Evolutionary conservation across 139 green algal genomes (phyloP).

Genomic region (Nannochloris sp.): DNA sequence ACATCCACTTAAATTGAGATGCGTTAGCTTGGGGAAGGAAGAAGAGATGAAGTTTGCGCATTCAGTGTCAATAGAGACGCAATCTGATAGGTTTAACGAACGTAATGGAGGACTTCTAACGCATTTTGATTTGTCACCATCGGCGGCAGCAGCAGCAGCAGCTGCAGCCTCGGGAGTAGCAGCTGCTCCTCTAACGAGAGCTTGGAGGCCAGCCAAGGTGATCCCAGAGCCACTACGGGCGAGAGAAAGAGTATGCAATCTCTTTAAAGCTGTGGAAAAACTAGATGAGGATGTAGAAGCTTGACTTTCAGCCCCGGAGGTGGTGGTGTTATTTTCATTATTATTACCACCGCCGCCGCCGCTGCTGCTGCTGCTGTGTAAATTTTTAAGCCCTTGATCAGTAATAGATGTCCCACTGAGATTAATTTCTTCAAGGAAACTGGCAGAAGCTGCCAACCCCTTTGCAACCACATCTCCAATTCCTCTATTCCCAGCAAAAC

Average conservation of each 20-base stretch:
- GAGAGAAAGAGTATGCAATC: neutral
- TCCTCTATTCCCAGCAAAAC: neutral
- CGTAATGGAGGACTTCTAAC: neutral
- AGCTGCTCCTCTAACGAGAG: neutral
- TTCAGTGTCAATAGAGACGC: neutral
- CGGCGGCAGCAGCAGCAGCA: too few species aligned
- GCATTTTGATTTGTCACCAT: too few species aligned
- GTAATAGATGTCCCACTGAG: neutral
- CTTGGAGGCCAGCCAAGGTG: neutral
- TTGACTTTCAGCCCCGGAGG: too few species aligned
- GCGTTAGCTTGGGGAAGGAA: neutral
- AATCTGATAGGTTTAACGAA: slow-evolving; percentile 4
- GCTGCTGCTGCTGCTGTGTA: too few species aligned
- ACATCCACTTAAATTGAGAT: neutral
- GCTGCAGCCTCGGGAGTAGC: too few species aligned
- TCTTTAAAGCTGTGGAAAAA: neutral
- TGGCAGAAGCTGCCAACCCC: neutral
- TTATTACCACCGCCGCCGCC: too few species aligned
- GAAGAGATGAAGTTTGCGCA: neutral
- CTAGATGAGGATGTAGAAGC: too few species aligned
- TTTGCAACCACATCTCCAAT: neutral
- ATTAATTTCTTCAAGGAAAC: neutral
- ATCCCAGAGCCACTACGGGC: neutral
- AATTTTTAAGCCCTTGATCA: neutral
- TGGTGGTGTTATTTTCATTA: too few species aligned